Base-by-base conservation (phyloP, 768 basidiomycete genomes). In the Suillus sp. region DNA sequence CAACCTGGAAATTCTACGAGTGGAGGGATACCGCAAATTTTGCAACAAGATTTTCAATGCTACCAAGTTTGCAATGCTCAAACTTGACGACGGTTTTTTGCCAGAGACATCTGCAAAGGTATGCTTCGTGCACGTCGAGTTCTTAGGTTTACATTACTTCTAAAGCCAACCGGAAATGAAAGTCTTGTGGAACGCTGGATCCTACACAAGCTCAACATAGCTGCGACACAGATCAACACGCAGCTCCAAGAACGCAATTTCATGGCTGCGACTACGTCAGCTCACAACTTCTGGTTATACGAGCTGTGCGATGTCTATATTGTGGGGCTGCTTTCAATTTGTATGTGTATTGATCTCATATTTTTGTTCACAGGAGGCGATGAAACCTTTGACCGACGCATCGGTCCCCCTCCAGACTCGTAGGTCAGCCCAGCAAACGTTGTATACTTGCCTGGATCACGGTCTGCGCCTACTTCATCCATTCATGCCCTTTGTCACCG, bases 41-140 rank as follows among this genome's bases (percentile, higher is more conserved):
- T 99, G 97, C 81, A 99, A 99, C 81, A 99, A 99, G 81, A 88
- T 99, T 32, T 99, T 96, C 84, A 99, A 99, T 72, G 97, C 97
- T 1, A 98, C 95, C 55, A 96, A 96, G 77, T 99, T 99, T 70
- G 96, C 96, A n/a, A 95, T 99, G 91, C 86, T 98, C 75, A 96
- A 96, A 79, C 81, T 99, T 37, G 95, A 95, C 62, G 87, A 87
- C 45, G 76, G 81, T 47, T 99, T 97, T 69, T 86, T 90, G 35
- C 95, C 96, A 18, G 81, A 86, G 64, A 78, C 86, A 1, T 79
- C 82, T 3, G 78, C 87, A 14, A 86, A 90, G 84, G 95, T 92
- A 63, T 53, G 81, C 69, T 3, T 5, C 60, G 40, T 40, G 3
- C 34, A 45, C 4, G 13, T 22, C 34, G 27, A 9, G 35, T 13